Conservation (phyloP, 2,329 filamentous ascomycete species). For the Fusarium sp. region DNA sequence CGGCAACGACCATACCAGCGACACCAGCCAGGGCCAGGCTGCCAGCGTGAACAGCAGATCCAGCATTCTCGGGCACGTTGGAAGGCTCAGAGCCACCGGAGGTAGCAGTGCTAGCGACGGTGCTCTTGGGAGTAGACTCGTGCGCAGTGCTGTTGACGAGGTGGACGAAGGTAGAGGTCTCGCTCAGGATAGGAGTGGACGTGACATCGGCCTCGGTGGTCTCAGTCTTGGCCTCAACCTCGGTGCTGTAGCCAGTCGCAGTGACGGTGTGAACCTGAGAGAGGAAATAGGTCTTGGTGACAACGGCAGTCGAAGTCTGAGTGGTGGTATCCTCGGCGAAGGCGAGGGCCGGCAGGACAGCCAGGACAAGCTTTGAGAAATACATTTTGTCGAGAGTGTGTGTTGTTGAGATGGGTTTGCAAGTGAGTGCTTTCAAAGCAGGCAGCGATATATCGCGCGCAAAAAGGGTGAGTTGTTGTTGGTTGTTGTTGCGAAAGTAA, state of each 20-base stretch:
- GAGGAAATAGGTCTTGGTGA: slow-evolving; percentile 69
- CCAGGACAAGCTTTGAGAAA: slow-evolving; percentile 61
- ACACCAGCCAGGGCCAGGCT: slow-evolving; percentile 65
- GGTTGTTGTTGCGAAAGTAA: slow-evolving; percentile 21
- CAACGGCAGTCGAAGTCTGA: slow-evolving; percentile 65
- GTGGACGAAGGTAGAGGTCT: slow-evolving; percentile 38
- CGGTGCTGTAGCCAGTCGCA: slow-evolving; percentile 51
- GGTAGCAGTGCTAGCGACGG: slow-evolving; percentile 23
- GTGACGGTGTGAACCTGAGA: slow-evolving; percentile 61
- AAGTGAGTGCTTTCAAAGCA: slow-evolving; percentile 47
- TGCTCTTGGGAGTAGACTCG: slow-evolving; percentile 40
- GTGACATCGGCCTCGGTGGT: slow-evolving; percentile 48
- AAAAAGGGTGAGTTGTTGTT: slow-evolving; percentile 13
- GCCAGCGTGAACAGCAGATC: slow-evolving; percentile 60
- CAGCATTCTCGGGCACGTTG: slow-evolving; percentile 60
- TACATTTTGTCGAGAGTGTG: slow-evolving; percentile 54
- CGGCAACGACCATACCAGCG: slow-evolving; percentile 65
- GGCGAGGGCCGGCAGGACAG: slow-evolving; percentile 69
- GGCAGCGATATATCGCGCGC: slow-evolving; percentile 33
- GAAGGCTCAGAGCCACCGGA: slow-evolving; percentile 51
- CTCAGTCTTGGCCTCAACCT: slow-evolving; percentile 38
- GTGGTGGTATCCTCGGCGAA: slow-evolving; percentile 62
- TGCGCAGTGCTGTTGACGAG: slow-evolving; percentile 50
- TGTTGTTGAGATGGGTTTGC: slow-evolving; percentile 30
- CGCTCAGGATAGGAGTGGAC: slow-evolving; percentile 27